Conservation (phyloP, 768 basidiomycete species). For the Tricholoma furcatifolium region DNA sequence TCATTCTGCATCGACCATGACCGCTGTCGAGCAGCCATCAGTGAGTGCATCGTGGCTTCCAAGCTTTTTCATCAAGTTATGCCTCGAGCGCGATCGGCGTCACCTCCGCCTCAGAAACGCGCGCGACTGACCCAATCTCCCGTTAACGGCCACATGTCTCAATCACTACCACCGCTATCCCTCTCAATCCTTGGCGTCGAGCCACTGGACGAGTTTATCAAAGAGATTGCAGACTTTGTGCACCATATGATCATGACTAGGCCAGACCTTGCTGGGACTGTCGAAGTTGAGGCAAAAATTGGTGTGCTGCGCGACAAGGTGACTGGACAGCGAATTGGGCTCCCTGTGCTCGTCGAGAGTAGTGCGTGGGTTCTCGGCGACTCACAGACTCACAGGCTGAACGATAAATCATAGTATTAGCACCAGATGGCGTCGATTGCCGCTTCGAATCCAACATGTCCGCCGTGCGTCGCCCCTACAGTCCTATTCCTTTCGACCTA, state of each 20-base stretch:
- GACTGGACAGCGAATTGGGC: constrained; percentile 53
- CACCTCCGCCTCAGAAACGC: constrained; percentile 31
- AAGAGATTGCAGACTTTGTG: constrained; percentile 87
- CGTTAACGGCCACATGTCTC: constrained; percentile 26
- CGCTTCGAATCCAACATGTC: constrained; percentile 96
- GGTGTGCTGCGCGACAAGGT: constrained; percentile 66
- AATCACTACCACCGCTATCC: constrained; percentile 58
- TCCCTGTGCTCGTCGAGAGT: constrained; percentile 82
- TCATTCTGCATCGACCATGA: no score
- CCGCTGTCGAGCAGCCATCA: no score
- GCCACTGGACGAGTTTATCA: constrained; percentile 91
- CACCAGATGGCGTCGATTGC: constrained; percentile 56
- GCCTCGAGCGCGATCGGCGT: constrained; percentile 15
- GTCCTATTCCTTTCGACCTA: not conserved
- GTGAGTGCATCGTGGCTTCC: no score
- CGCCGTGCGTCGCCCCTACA: constrained; percentile 47
- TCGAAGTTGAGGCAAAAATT: constrained; percentile 93
- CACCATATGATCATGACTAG: constrained; percentile 65
- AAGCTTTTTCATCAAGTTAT: no score
- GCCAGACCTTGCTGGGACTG: constrained; percentile 50
- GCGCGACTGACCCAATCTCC: constrained; percentile 24
- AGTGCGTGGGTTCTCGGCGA: constrained; percentile 49
- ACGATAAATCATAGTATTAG: constrained; percentile 51
- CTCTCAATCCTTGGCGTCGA: constrained; percentile 86
- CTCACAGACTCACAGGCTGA: not conserved